phyloP scores from a whole-genome alignment of 768 basidiomycete species.

The Coprinopsis strossmayeri region DNA sequence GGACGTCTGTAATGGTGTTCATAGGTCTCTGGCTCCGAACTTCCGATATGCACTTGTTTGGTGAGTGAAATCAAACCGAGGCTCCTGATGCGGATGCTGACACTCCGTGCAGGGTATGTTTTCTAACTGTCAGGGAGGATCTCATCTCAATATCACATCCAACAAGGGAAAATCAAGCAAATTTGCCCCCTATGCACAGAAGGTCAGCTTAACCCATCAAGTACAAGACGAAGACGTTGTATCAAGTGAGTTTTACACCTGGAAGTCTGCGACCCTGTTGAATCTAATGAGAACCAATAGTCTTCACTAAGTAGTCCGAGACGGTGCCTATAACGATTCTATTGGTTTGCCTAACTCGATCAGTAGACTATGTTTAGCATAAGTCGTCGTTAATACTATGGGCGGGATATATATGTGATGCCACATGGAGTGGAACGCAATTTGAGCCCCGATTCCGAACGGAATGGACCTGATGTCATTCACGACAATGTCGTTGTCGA shows the following conservation, averaged over 20 bases:
- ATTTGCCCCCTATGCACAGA: constrained; percentile 90
- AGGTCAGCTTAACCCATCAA: constrained; percentile 78
- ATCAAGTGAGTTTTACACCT: constrained; percentile 53
- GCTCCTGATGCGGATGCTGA: not conserved
- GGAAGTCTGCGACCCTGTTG: constrained; percentile 3
- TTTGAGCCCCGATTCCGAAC: not conserved
- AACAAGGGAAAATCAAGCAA: constrained; percentile 86
- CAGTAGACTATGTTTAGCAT: too few species aligned
- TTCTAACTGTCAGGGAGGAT: not conserved
- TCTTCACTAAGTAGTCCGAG: constrained; percentile 23
- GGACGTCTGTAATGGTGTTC: constrained; percentile 90
- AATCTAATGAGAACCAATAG: constrained; percentile 27
- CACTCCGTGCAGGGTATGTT: constrained; percentile 3
- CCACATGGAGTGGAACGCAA: not conserved
- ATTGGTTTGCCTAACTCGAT: too few species aligned
- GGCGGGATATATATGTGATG: not conserved
- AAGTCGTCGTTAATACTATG: too few species aligned
- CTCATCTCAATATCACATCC: not conserved
- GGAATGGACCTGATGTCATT: constrained; percentile 3
- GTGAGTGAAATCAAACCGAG: constrained; percentile 32
- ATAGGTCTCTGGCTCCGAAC: constrained; percentile 81
- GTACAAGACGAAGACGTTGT: constrained; percentile 88
- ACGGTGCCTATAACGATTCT: not conserved
- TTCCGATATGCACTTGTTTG: constrained; percentile 95
- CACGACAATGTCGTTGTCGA: not conserved